Evolutionary conservation across 73 alveolate genomes (phyloP).

Genomic region (Uronychia setigera): DNA sequence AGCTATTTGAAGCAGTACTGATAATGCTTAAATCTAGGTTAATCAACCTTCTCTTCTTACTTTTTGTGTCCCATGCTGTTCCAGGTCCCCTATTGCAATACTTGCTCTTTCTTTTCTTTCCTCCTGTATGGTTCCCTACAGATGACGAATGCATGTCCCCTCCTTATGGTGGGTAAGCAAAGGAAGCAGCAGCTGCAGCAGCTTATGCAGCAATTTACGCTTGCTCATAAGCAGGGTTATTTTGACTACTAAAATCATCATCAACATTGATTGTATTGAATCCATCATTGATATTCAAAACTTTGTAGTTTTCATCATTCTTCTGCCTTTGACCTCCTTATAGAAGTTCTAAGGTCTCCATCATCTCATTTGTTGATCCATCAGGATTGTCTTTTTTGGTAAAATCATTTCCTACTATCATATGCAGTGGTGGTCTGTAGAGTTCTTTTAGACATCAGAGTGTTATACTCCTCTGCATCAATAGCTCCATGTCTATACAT

Average conservation of each 20-base stretch:
- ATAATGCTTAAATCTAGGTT: not conserved
- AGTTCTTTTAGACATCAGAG: no score
- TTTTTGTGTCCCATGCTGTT: not conserved
- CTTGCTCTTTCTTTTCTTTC: not conserved
- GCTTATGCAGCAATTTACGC: no score
- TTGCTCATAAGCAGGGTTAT: no score
- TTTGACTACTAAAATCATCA: not conserved
- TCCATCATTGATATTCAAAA: not conserved
- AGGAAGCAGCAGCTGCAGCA: no score
- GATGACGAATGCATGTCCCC: not conserved
- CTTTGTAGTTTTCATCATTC: not conserved
- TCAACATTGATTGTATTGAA: not conserved
- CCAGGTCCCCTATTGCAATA: not conserved
- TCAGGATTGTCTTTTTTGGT: no score
- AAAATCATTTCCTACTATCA: no score
- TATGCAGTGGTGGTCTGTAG: no score
- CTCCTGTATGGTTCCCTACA: not conserved
- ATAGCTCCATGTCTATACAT: no score
- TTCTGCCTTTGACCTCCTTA: not conserved
- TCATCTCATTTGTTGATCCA: not conserved
- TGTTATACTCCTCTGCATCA: no score
- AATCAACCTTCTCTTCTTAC: not conserved
- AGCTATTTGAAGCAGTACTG: not conserved
- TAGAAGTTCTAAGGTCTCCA: not conserved
- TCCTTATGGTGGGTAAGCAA: not conserved